Evolutionary conservation across 2,329 filamentous ascomycete species (phyloP), one percentile per base, ranked within the genome.

Genomic region (Trichoderma simmonsii): DNA sequence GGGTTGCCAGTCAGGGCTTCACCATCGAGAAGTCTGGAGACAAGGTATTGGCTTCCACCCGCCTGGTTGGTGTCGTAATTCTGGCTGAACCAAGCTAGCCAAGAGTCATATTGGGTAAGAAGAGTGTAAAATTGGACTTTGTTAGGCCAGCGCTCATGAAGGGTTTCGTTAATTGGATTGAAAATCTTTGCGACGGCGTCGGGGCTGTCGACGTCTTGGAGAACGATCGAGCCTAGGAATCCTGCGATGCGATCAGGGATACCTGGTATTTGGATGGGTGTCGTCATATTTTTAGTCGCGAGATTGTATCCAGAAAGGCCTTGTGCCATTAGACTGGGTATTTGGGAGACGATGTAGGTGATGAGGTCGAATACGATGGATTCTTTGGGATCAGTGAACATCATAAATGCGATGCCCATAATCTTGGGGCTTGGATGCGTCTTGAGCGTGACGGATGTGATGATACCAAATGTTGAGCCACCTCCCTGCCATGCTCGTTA

Each of bases 381-480:
- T 8, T 82, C 73, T 54, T 82, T 74, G 1, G 78, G 73, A 4
- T 75, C 71, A 0, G 76, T 76, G 15, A 78, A 71, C 2, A 80
- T 61, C 4, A 75, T 63, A 30, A 77, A 77, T 0, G 72, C 66
- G 6, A 77, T 73, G 12, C 76, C 72, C 1, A 76, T 70, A 43
- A 84, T 79, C 36, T 77, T 77, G 7, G 81, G 81, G 2, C 83
- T 84, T 0, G 84, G 83, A 74, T 87, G 82, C 0, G 87, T 85
- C 73, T 86, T 85, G 15, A 88, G 78, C 0, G 89, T 91, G 43
- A 90, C 80, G 0, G 87, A 88, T 1, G 85, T 85, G 26, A 91
- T 83, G 2, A 91, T 83, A 0, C 87, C 89, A 76, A 89, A 92
- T 0, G 88, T 91, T 24, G 86, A 86, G 2, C 87, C 88, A 3